These are phyloP conservation scores for Rhizopus stolonifer DNA, from an alignment of 371 early-diverging fungal species.

Conservation along the genomic window DNA sequence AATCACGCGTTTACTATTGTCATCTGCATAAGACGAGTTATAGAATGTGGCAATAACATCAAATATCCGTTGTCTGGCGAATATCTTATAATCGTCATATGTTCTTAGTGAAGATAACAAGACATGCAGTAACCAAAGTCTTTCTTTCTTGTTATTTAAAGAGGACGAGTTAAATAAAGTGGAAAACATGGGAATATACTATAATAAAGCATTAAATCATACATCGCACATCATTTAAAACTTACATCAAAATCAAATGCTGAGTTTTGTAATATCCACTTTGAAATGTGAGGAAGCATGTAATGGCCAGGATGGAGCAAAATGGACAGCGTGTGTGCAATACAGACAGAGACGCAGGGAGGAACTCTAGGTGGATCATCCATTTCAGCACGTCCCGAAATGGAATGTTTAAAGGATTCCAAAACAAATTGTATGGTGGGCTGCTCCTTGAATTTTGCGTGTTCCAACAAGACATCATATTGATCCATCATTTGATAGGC, in stretches of 20 bases:
- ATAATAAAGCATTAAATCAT: neutral
- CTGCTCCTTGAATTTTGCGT: slow-evolving; percentile 60
- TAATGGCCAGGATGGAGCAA: slow-evolving; percentile 70
- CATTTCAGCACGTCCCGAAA: slow-evolving; percentile 49
- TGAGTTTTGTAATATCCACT: slow-evolving; percentile 71
- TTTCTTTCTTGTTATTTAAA: slow-evolving; percentile 62
- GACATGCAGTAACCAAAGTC: slow-evolving; percentile 74
- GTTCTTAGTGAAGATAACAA: slow-evolving; percentile 52
- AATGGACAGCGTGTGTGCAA: slow-evolving; percentile 64
- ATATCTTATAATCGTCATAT: slow-evolving; percentile 65
- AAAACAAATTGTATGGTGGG: slow-evolving; percentile 65
- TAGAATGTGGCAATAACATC: slow-evolving; percentile 68
- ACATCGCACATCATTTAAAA: neutral
- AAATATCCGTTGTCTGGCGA: slow-evolving; percentile 67
- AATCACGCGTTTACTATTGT: slow-evolving; percentile 34
- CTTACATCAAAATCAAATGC: slow-evolving; percentile 69
- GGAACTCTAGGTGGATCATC: slow-evolving; percentile 60
- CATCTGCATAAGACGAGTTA: slow-evolving; percentile 66
- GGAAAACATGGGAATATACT: slow-evolving; percentile 83
- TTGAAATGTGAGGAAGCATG: slow-evolving; percentile 74
- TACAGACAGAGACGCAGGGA: slow-evolving; percentile 62
- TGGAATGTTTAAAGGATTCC: slow-evolving; percentile 67
- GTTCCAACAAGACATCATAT: slow-evolving; percentile 57
- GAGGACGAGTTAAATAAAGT: slow-evolving; percentile 70
- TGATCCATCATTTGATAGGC: slow-evolving; percentile 70